Base-by-base conservation (phyloP, 805 yeast species). In the Saturnispora sanitii region DNA sequence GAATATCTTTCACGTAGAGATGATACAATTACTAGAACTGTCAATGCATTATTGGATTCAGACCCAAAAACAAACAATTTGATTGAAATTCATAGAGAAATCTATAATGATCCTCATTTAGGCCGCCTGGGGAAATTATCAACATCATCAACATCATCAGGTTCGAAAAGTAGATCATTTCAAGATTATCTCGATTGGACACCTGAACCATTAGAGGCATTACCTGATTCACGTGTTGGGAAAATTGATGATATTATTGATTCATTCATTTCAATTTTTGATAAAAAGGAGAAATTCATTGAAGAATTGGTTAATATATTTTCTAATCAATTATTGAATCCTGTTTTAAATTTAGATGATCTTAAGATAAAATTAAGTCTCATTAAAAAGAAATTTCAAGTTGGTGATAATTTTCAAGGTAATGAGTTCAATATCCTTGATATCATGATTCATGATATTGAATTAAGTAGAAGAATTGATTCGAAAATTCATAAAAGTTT, bases 161-260 rank as follows among this genome's bases (percentile, higher is more conserved):
- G 35, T 15, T 17, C 30, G 19, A 32, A 37, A 22, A 13, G 28
- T 16, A 34, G 17, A 26, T 27, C 42, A 6, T 39, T 39, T 33
- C 12, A 29, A 16, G 31, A 64, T 9, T 77, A 72, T 47, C 52
- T 76, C 2, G 64, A 71, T 35, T 85, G 95, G 95, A 57, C 58
- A 7, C 95, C 95, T 0, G 94, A 84, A 49, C 95, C 95, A 0
- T 70, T 83, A 13, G 95, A 86, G 61, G 94, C 95, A 0, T 70
- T 87, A n/a, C 84, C 88, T 0, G 94, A 85, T 56, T 86, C 82
- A 61, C 70, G 73, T 34, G 73, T 75, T 45, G 70, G 68, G 9
- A 67, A 70, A 34, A 75, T 71, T 18, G 71, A 74, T 32, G 94
- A 84, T 52, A 71, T 79, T 4, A 76, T 86, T 18, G 86, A 78